Conservation (phyloP, 495 filamentous ascomycete genomes). For the Paragyromitra xinjiangensis region DNA sequence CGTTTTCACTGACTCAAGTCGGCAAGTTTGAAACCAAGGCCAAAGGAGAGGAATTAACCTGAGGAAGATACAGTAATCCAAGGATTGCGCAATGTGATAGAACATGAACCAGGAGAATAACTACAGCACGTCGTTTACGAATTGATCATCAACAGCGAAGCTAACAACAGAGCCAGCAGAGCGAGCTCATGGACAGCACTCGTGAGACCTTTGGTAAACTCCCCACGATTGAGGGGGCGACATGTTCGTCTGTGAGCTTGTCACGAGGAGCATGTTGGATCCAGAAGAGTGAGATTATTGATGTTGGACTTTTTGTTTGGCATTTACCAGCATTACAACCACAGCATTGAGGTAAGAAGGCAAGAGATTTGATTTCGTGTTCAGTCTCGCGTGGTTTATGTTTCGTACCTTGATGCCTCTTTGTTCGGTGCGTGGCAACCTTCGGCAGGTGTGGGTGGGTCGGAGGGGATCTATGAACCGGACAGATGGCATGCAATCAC, state of each 20-base stretch:
- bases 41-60: neutral
- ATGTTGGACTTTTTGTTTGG: neutral
- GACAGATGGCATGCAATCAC: neutral
- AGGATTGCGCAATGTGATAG: neutral
- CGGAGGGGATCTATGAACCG: neutral
- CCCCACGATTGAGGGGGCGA: neutral
- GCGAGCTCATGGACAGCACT: neutral
- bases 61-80: neutral
- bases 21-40: neutral
- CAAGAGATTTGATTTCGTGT: conserved; percentile 3
- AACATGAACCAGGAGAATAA: neutral
- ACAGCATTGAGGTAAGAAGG: neutral
- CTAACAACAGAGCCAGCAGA: neutral
- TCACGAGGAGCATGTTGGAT: neutral
- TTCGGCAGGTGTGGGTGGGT: neutral
- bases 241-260: neutral
- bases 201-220: neutral
- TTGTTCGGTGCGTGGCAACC: neutral
- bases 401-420: neutral
- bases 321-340: neutral
- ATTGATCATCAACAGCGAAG: neutral
- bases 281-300: neutral
- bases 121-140: neutral
- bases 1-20: neutral
- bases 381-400: conserved; percentile 2